These are phyloP conservation scores for Komagataella ulmi DNA, from an alignment of 805 yeast species.

Conservation along the genomic window DNA sequence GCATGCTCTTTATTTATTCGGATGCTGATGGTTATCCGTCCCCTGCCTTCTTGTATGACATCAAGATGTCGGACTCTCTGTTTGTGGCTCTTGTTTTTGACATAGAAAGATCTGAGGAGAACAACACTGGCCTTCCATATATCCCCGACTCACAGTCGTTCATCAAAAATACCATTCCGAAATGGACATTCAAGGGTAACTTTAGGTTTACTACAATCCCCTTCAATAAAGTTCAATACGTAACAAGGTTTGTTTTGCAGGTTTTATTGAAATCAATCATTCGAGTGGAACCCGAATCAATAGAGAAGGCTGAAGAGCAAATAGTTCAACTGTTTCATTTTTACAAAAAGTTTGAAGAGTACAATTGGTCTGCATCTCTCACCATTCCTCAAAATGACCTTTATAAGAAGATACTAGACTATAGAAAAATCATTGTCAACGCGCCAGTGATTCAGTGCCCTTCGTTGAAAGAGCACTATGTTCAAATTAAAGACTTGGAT, in stretches of 20 bases:
- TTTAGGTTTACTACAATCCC: slow-evolving; percentile 24
- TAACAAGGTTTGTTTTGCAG: slow-evolving; percentile 24
- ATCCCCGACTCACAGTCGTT: slow-evolving; percentile 18
- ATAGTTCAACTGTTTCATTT: slow-evolving; percentile 20
- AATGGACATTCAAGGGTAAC: slow-evolving; percentile 12
- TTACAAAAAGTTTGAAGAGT: slow-evolving; percentile 29
- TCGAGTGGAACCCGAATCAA: slow-evolving; percentile 19
- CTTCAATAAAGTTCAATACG: slow-evolving; percentile 25
- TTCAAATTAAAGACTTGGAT: slow-evolving; percentile 30
- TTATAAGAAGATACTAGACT: slow-evolving; percentile 21
- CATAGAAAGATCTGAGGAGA: slow-evolving; percentile 19
- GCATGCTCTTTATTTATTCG: slow-evolving; percentile 46
- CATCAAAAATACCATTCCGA: slow-evolving; percentile 20
- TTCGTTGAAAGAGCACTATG: slow-evolving; percentile 29
- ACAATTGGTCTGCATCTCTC: slow-evolving; percentile 23
- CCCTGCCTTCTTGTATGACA: slow-evolving; percentile 35
- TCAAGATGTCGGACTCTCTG: slow-evolving; percentile 13
- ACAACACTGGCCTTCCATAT: slow-evolving; percentile 19
- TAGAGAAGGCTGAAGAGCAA: slow-evolving; percentile 22
- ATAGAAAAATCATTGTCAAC: slow-evolving; percentile 7
- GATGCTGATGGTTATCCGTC: slow-evolving; percentile 27
- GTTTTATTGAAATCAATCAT: slow-evolving; percentile 19
- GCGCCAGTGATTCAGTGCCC: slow-evolving; percentile 16
- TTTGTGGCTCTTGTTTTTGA: slow-evolving; percentile 31
- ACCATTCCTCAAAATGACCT: slow-evolving; percentile 21